Percentiles rank a stretch among this genome's conserved stretches.
Conservation (phyloP, 495 filamentous ascomycete genomes). For the Astrocystis sublimbata region DNA sequence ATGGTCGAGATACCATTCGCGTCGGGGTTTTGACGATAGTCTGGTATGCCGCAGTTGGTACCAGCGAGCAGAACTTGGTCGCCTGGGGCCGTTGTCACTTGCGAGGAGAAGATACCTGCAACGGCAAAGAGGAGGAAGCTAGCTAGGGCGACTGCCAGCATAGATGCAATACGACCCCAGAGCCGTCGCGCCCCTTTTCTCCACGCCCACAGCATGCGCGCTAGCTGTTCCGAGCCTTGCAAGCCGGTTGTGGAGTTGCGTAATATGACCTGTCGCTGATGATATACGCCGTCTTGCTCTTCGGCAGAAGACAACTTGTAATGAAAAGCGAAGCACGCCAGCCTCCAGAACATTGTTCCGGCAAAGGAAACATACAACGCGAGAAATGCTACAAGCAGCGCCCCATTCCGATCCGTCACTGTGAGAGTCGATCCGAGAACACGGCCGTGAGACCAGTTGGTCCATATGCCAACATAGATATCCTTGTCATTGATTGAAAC, state of each 20-base stretch:
- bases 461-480: not conserved
- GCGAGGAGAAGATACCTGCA: not conserved
- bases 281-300: not conserved
- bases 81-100: not conserved
- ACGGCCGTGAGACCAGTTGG: not conserved
- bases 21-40: not conserved
- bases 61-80: not conserved
- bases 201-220: not conserved
- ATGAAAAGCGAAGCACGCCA: not conserved
- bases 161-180: not conserved
- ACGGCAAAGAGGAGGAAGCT: not conserved
- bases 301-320: not conserved
- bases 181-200: not conserved
- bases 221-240: not conserved
- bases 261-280: conserved; percentile 3
- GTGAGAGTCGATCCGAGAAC: not conserved
- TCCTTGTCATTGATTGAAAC: not conserved
- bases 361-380: not conserved
- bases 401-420: not conserved
- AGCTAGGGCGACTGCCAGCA: not conserved
- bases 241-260: conserved; percentile 1
- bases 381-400: not conserved
- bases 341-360: not conserved
- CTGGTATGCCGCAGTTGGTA: not conserved
- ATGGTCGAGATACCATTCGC: not conserved